Evolutionary conservation across 192 early-diverging fungal genomes (phyloP), one percentile per base, ranked within the genome.

Genomic region (Backusella macrospora): DNA sequence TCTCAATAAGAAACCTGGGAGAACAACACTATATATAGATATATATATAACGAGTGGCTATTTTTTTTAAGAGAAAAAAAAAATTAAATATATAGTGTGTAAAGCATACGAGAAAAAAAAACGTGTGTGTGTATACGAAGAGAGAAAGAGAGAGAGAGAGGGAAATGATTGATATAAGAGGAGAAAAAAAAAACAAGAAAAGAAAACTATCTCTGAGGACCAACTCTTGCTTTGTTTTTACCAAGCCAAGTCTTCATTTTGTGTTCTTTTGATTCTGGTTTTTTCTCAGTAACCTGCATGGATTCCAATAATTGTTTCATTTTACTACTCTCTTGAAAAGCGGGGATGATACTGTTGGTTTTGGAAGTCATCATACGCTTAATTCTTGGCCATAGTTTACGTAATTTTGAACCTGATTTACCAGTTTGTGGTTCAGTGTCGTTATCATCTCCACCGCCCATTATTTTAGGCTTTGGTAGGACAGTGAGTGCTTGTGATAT

Each of bases 161-260:
- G 29, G 29, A 34, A 34, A 34, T 34, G 29, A 34, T 34, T 34
- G 21, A 52, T 52, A 21, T 52, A 48, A 16, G 49, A 15, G 18
- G 8, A 49, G 18, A 5, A 14, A 16, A 3, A 18, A 5, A 2
- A 18, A 18, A 16, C n/a, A 49, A 49, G 14, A 48, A 16, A 12
- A 16, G 26, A 26, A 12, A 34, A 16, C n/a, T 10, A 65, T 21
- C 64, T 38, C 18, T 65, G 64, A 45, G 71, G 71, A 18, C 49
- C 71, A 9, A 73, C 71, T 42, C 62, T 73, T n/a, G 71, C 52
- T 63, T 63, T 63, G 29, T 73, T 73, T 45, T 45, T 64, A 34
- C 71, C 52, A 64, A 73, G 59, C 71, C 71, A 73, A 15, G 23
- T 62, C 37, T 38, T 68, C 18, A 44, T 34, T 43, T 12, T 73